Percentiles rank a stretch among this genome's conserved stretches.
Evolutionary conservation across 306 rosid species (phyloP).

Genomic region (Corylus heterophylla): DNA sequence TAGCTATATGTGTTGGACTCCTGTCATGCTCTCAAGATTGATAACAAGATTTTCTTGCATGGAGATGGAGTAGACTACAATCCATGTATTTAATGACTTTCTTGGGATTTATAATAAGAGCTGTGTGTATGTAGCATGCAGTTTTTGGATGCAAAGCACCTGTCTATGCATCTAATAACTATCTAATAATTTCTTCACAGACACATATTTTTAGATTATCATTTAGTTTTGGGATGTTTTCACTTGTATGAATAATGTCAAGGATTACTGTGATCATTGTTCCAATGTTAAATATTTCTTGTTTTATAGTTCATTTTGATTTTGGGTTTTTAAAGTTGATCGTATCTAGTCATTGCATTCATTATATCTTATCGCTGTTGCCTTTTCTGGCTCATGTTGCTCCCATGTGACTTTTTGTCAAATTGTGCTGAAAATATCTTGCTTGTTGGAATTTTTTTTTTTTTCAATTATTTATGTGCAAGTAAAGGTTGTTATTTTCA

Average conservation of each 20-base stretch:
- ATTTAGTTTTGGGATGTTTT: background rate
- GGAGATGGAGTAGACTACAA: background rate
- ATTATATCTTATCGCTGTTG: background rate
- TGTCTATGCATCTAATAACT: background rate
- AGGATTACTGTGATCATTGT: background rate
- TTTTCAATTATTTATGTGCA: background rate
- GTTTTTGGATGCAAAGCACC: background rate
- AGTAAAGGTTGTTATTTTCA: background rate
- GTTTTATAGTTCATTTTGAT: background rate
- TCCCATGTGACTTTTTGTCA: background rate
- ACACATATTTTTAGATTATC: background rate
- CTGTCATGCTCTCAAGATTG: background rate
- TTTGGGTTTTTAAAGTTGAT: background rate
- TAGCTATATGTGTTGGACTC: background rate
- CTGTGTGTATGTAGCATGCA: background rate
- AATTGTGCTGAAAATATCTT: background rate
- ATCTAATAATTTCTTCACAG: background rate
- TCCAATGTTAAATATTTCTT: too few species aligned
- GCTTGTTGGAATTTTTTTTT: background rate
- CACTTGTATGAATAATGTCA: background rate
- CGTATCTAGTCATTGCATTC: background rate
- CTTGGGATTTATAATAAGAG: background rate
- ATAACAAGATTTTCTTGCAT: background rate
- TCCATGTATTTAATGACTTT: background rate
- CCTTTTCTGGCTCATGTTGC: background rate